These are phyloP conservation scores for Thelonectria blattea DNA, from an alignment of 2,329 filamentous ascomycete genomes.

Conservation along the genomic window DNA sequence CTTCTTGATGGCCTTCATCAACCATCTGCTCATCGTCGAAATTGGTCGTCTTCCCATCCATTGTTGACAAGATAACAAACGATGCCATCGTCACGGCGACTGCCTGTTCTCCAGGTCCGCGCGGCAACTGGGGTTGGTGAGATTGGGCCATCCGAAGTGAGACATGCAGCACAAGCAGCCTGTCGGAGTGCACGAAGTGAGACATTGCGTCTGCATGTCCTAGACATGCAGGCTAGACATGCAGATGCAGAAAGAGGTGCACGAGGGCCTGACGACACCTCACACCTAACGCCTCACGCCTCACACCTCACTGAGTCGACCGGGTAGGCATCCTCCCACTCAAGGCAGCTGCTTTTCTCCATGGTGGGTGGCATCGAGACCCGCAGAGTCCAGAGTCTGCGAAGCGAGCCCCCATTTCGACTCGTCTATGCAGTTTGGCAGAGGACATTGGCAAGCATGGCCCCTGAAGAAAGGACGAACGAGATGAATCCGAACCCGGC, in stretches of 20 bases:
- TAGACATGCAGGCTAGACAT: constrained; percentile 39
- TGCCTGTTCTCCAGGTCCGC: not conserved
- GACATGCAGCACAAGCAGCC: constrained; percentile 37
- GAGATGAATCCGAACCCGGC: not conserved
- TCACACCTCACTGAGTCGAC: not conserved
- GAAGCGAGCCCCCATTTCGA: constrained; percentile 19
- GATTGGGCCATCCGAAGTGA: constrained; percentile 17
- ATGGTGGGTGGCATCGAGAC: constrained; percentile 23
- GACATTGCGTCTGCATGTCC: constrained; percentile 46
- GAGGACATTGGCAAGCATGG: constrained; percentile 19
- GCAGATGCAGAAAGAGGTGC: constrained; percentile 10
- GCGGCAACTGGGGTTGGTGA: constrained; percentile 5
- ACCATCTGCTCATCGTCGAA: not conserved
- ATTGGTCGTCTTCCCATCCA: not conserved
- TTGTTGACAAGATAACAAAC: not conserved
- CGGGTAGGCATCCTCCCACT: constrained; percentile 7
- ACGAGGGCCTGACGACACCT: constrained; percentile 28
- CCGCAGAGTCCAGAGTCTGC: constrained; percentile 15
- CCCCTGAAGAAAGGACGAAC: constrained; percentile 17
- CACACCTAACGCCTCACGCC: constrained; percentile 11
- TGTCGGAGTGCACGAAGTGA: constrained; percentile 45
- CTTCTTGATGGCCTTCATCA: not conserved
- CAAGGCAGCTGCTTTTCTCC: constrained; percentile 12
- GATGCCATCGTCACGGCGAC: constrained; percentile 3
- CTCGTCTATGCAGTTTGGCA: not conserved